A percentile compares a stretch with the other conserved stretches of the same genome.
Evolutionary conservation across 1,284 basidiomycete species (phyloP).

Genomic region (Apiotrichum montevideense): DNA sequence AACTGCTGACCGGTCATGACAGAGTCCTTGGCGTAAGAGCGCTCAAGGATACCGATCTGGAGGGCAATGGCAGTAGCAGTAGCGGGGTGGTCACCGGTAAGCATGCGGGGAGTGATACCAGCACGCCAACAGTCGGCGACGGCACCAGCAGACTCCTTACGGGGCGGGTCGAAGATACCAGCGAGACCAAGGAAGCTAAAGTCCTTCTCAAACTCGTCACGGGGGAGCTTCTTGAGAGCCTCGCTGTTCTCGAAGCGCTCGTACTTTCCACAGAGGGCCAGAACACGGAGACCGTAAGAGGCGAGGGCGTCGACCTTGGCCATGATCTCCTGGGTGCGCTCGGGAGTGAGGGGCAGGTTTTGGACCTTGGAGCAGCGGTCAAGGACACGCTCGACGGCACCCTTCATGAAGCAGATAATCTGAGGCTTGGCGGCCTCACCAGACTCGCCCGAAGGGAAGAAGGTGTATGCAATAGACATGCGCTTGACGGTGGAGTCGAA

Average conservation of each 20-base stretch:
- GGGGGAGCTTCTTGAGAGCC: conserved; percentile 34
- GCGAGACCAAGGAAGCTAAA: conserved; percentile 60
- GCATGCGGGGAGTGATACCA: conserved; percentile 63
- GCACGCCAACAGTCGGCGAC: conserved; percentile 60
- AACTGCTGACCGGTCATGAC: conserved; percentile 58
- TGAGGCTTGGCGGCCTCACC: background rate
- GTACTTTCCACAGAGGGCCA: conserved; percentile 48
- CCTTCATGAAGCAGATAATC: conserved; percentile 52
- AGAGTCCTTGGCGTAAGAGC: conserved; percentile 39
- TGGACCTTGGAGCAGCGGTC: conserved; percentile 51
- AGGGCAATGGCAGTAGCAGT: conserved; percentile 52
- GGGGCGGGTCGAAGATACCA: conserved; percentile 65
- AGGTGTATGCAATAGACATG: conserved; percentile 54
- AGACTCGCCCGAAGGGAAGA: conserved; percentile 14
- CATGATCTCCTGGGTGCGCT: conserved; percentile 48
- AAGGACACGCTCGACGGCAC: conserved; percentile 60
- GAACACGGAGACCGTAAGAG: conserved; percentile 54
- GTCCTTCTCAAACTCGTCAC: conserved; percentile 56
- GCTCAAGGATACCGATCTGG: conserved; percentile 54
- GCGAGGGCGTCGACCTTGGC: conserved; percentile 54
- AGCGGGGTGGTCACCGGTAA: conserved; percentile 51
- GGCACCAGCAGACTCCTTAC: conserved; percentile 59
- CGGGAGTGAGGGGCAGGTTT: conserved; percentile 23
- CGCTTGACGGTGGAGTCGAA: conserved; percentile 62
- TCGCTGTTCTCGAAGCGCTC: conserved; percentile 44